Evolutionary conservation across 257 asterid species (phyloP), one percentile per base, ranked within the genome.

Genomic region (Capsicum chinense): DNA sequence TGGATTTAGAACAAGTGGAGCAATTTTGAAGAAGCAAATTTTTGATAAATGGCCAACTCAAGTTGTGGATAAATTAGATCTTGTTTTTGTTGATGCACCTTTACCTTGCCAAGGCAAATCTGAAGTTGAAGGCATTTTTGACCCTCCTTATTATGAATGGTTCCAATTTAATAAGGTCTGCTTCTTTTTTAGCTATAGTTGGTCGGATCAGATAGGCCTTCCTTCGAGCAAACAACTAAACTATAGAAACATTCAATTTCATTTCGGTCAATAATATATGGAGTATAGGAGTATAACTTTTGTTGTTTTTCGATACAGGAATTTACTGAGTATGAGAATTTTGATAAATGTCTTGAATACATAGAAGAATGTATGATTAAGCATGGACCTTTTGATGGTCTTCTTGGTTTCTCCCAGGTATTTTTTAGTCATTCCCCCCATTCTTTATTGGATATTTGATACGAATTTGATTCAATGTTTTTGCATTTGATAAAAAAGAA

Each of bases 71-170:
- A 91, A 92, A 56, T 74, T 96, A 78, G 97, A 96, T 90, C 98
- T 94, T 33, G 97, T 94, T 66, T 96, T 86, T 48, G 89, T 86
- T 16, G 97, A 96, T 85, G 99, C 98, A 48, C 95, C 97, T 64
- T 94, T 92, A 85, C 93, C 95, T 0, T 84, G 89, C 70, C 90
- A 56, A 33, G 98, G 98, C 0, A 94, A 93, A 92, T 94, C 98
- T 6, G 98, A 93, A 0, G 98, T 96, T 39, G 98, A 96, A 81
- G 98, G 98, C 2, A 92, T 92, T 4, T 96, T 96, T 37, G 98
- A 96, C 85, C 99, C 99, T 87, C 99, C 99, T 3, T 96, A 93
- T 88, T 96, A 92, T 60, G 98, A 96, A 87, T 96, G 98, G 99
- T 94, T 96, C 86, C 99, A 93, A 83, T 93, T 91, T 89, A 93